These are phyloP conservation scores for Talaromyces wortmannii DNA, from an alignment of 495 filamentous ascomycete species.

Conservation along the genomic window DNA sequence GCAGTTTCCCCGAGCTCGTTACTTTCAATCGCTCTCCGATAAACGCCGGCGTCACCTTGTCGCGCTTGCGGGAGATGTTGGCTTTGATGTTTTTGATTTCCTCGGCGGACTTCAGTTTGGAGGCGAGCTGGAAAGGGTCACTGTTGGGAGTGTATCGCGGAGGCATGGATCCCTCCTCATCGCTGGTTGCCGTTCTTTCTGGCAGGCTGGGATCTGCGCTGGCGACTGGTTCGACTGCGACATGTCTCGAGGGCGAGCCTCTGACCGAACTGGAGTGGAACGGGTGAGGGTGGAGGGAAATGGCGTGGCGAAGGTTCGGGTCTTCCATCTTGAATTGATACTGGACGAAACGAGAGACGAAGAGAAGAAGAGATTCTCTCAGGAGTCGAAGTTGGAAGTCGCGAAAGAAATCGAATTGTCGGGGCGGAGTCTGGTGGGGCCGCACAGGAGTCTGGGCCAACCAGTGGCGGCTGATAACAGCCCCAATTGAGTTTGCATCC, in stretches of 20 bases:
- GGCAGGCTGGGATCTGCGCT: slow-evolving; percentile 24
- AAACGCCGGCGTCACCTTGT: slow-evolving; percentile 35
- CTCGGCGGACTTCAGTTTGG: slow-evolving; percentile 65
- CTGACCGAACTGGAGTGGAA: neutral
- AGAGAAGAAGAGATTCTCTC: too few species aligned
- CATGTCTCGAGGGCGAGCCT: neutral
- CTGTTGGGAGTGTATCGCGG: slow-evolving; percentile 52
- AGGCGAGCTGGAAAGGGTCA: slow-evolving; percentile 80
- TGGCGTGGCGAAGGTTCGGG: slow-evolving; percentile 2
- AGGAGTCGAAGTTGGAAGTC: too few species aligned
- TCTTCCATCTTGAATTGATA: neutral
- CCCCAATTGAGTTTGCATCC: too few species aligned
- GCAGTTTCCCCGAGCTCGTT: slow-evolving; percentile 54
- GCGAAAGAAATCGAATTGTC: too few species aligned
- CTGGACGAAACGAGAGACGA: too few species aligned
- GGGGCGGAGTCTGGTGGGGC: too few species aligned
- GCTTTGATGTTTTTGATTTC: slow-evolving; percentile 78
- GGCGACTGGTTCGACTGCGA: slow-evolving; percentile 23
- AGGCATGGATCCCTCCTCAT: slow-evolving; percentile 62
- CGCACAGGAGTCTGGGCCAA: too few species aligned
- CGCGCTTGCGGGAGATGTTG: slow-evolving; percentile 75
- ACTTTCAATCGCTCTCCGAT: slow-evolving; percentile 25
- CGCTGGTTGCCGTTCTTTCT: slow-evolving; percentile 29
- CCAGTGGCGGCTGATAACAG: too few species aligned
- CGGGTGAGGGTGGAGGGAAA: slow-evolving; percentile 5